phyloP scores from a whole-genome alignment of 2,329 filamentous ascomycete species.

The Triangularia setosa region DNA sequence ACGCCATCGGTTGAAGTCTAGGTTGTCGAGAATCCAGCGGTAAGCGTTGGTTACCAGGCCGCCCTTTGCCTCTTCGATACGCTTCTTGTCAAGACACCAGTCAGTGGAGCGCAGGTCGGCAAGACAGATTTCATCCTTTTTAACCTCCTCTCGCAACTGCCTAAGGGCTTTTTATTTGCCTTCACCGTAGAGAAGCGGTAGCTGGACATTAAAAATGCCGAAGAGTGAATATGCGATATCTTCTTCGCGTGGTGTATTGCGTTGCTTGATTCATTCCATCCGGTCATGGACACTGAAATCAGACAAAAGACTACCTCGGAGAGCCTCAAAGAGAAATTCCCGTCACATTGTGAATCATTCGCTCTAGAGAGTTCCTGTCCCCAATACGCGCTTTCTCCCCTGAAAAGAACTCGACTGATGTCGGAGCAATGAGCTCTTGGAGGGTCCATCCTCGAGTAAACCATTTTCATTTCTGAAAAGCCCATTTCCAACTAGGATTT shows the following conservation, averaged over 20 bases:
- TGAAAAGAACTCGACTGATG: not conserved
- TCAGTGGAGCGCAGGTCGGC: slow-evolving; percentile 21
- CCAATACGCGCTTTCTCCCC: not conserved
- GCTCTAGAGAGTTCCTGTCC: slow-evolving; percentile 3
- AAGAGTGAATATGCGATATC: not conserved
- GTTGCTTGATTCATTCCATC: not conserved
- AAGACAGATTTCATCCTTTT: slow-evolving; percentile 7
- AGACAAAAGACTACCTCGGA: slow-evolving; percentile 10
- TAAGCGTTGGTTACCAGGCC: slow-evolving; percentile 33
- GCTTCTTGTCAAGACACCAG: slow-evolving; percentile 31
- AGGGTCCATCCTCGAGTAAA: too few relatives aligned
- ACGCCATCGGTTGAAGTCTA: slow-evolving; percentile 29
- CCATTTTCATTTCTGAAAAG: not conserved
- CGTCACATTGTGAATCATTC: slow-evolving; percentile 8
- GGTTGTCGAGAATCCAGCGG: slow-evolving; percentile 33
- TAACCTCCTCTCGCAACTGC: slow-evolving; percentile 13
- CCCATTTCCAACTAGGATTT: not conserved
- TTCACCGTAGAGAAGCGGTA: slow-evolving; percentile 18
- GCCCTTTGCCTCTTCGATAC: slow-evolving; percentile 35
- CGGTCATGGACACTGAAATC: slow-evolving; percentile 6
- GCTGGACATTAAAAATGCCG: not conserved
- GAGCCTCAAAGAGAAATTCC: slow-evolving; percentile 9
- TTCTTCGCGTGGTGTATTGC: not conserved
- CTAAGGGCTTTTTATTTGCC: slow-evolving; percentile 14
- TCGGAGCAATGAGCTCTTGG: slow-evolving; percentile 12